Evolutionary conservation across 169 alveolate genomes (phyloP).

Genomic region (Theileria orientalis): DNA sequence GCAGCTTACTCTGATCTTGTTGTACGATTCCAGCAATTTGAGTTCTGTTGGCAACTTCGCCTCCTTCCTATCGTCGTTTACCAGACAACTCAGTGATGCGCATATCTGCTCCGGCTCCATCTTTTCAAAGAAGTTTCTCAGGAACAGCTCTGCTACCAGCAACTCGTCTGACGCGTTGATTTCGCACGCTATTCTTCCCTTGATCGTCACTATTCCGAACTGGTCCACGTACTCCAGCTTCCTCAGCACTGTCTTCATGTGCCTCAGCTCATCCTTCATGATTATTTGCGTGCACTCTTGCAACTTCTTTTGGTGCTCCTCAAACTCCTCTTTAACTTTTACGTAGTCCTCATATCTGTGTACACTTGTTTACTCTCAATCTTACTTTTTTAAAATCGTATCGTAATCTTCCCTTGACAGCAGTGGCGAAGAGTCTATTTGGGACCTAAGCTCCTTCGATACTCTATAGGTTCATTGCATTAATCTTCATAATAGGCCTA

Average conservation of each 20-base stretch:
- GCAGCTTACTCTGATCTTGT: slow-evolving; percentile 26
- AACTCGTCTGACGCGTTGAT: slow-evolving; percentile 97
- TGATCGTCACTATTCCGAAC: slow-evolving; percentile 88
- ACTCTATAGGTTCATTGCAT: neutral
- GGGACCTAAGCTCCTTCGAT: slow-evolving; percentile 47
- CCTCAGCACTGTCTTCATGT: slow-evolving; percentile 92
- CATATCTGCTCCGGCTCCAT: slow-evolving; percentile 89
- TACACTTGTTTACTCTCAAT: neutral
- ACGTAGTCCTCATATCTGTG: slow-evolving; percentile 31
- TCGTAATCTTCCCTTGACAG: slow-evolving; percentile 35
- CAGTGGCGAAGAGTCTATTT: slow-evolving; percentile 21
- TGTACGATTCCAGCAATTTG: slow-evolving; percentile 69
- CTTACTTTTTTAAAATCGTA: neutral
- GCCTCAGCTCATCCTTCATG: slow-evolving; percentile 81
- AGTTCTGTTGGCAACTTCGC: slow-evolving; percentile 73
- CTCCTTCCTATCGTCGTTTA: slow-evolving; percentile 87
- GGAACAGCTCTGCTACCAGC: slow-evolving; percentile 91
- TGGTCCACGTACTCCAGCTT: slow-evolving; percentile 88
- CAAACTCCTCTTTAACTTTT: slow-evolving; percentile 18
- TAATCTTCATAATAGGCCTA: too few species aligned
- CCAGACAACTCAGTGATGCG: slow-evolving; percentile 91
- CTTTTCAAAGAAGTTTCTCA: slow-evolving; percentile 90
- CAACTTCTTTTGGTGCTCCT: slow-evolving; percentile 27
- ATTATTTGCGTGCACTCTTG: slow-evolving; percentile 46
- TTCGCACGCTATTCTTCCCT: slow-evolving; percentile 98